Base-by-base conservation (phyloP, 352 stramenopile species). In the Phytophthora cactorum region DNA sequence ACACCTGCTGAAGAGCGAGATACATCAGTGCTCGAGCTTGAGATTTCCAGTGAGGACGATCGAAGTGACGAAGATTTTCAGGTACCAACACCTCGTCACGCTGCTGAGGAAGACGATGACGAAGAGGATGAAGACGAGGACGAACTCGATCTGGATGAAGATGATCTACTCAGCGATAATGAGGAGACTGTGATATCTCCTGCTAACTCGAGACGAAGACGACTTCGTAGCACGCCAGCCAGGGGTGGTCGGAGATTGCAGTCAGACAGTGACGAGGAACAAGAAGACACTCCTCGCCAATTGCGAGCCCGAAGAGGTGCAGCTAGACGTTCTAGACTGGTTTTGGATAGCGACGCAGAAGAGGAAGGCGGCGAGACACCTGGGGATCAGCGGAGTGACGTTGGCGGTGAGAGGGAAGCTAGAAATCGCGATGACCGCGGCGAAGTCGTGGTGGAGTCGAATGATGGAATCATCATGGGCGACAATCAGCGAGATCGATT, bases 21-120 rank as follows among this genome's bases (percentile, higher is more conserved):
- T 52, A 95, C 84, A 2, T 95, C 88, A 4, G 82, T 96, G 15
- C 41, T 96, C 45, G 88, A 94, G 41, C 71, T 93, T 46, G 86
- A 92, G 49, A 93, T 96, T 49, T 94, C 88, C 6, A 95, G 88
- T 66, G 88, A 96, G 29, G 88, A 96, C 41, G 90, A 97, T 66
- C 82, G 70, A 36, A 91, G 78, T 58, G 90, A 97, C 49, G 90
- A 97, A 58, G 90, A 96, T 46, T 96, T 96, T 57, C 82, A 93
- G 44, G 85, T 77, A 0, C 81, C 81, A 36, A 79, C 72, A 17
- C 63, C 72, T 0, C 72, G 72, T 27, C 72, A 85, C n/a, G 78
- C 83, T 28, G 81, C 82, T 15, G 79, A 77, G 25, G 77, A 84
- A 29, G 78, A 84, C 29, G 75, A 86, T 6, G 80, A 90, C 4